These are phyloP conservation scores for Curvularia lunata DNA, from an alignment of 2,329 filamentous ascomycete genomes.

Conservation along the genomic window DNA sequence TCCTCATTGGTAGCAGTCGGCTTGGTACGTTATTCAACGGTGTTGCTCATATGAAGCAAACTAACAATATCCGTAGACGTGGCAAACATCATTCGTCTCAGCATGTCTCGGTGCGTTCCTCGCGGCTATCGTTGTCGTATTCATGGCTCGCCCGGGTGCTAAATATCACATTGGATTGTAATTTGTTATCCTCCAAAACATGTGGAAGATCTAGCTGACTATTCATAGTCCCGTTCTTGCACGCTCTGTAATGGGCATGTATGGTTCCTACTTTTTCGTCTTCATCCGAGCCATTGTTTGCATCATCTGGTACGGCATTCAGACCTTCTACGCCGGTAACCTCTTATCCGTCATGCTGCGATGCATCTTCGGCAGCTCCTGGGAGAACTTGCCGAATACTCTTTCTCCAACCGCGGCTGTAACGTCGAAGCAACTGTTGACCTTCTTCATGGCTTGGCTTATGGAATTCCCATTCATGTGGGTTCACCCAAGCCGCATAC, in stretches of 20 bases:
- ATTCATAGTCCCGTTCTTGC: constrained; percentile 20
- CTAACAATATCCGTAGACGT: constrained; percentile 23
- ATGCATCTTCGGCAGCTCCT: constrained; percentile 49
- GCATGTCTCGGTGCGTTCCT: constrained; percentile 32
- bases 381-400: constrained; percentile 43
- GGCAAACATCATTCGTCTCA: constrained; percentile 34
- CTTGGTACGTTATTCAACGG: constrained; percentile 11
- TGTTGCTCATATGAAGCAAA: background rate
- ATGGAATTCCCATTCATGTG: constrained; percentile 44
- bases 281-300: constrained; percentile 48
- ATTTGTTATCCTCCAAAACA: background rate
- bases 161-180: constrained; percentile 34
- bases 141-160: constrained; percentile 34
- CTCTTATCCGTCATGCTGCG: constrained; percentile 48
- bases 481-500: constrained; percentile 43
- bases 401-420: constrained; percentile 39
- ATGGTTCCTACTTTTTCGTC: constrained; percentile 51
- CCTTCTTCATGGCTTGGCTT: constrained; percentile 42
- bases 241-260: constrained; percentile 40
- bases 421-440: constrained; percentile 42
- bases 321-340: constrained; percentile 35
- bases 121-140: constrained; percentile 28
- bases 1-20: constrained; percentile 28
- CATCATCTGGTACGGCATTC: constrained; percentile 50
- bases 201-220: constrained; percentile 1